phyloP scores from a whole-genome alignment of 2,329 filamentous ascomycete species.

The Colletotrichum musae region DNA sequence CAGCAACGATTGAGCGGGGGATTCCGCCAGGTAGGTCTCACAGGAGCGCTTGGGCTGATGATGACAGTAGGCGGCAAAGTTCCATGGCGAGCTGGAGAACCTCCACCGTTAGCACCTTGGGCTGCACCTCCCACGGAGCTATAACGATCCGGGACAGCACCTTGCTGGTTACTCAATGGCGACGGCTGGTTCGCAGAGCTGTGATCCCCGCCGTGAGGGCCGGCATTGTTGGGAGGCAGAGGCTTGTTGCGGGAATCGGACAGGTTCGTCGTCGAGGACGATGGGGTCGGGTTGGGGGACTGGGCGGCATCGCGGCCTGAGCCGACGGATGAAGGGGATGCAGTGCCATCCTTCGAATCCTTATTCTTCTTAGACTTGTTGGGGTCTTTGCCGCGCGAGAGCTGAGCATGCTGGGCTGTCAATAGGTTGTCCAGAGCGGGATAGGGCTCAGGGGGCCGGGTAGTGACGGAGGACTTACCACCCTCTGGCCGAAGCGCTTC shows the following conservation, averaged over 20 bases:
- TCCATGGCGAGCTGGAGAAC: slow-evolving; percentile 75
- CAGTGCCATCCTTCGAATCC: slow-evolving; percentile 81
- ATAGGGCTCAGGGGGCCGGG: slow-evolving; percentile 31
- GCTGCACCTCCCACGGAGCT: slow-evolving; percentile 51
- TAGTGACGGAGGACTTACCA: slow-evolving; percentile 74
- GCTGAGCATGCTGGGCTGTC: slow-evolving; percentile 74
- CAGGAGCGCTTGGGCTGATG: slow-evolving; percentile 93
- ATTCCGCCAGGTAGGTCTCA: slow-evolving; percentile 63
- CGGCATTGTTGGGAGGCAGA: slow-evolving; percentile 70
- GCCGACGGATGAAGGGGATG: slow-evolving; percentile 77
- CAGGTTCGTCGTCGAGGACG: slow-evolving; percentile 89
- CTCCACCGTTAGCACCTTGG: slow-evolving; percentile 60
- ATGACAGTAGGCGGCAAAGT: slow-evolving; percentile 87
- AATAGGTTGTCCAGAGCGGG: slow-evolving; percentile 50
- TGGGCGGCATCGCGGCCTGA: slow-evolving; percentile 69
- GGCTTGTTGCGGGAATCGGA: slow-evolving; percentile 90
- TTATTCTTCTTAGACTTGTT: slow-evolving; percentile 88
- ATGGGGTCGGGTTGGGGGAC: slow-evolving; percentile 80
- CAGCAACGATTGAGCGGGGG: neutral
- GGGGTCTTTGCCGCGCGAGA: slow-evolving; percentile 89
- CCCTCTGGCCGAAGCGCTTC: slow-evolving; percentile 98
- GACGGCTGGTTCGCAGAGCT: slow-evolving; percentile 57
- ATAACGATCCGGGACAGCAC: slow-evolving; percentile 59
- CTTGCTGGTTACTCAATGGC: slow-evolving; percentile 51
- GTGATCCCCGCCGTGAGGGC: slow-evolving; percentile 59